Conservation (phyloP, 805 yeast species). For the Candida nonsorbophila region DNA sequence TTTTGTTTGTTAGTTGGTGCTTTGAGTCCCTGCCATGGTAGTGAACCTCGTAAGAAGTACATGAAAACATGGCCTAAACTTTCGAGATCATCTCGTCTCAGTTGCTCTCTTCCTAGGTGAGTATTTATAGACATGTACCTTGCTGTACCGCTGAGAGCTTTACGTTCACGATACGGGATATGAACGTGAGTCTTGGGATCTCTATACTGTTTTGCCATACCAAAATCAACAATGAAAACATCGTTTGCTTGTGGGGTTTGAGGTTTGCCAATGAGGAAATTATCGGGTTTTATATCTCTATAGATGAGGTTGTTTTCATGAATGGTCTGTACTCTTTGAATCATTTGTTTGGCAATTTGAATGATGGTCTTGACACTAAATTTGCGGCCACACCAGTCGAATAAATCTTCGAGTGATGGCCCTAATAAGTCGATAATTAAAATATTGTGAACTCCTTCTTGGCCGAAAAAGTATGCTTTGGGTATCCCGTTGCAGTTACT, state of each 20-base stretch:
- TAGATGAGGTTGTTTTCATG: constrained; percentile 75
- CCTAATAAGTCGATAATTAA: constrained; percentile 73
- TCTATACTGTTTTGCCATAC: constrained; percentile 82
- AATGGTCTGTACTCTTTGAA: constrained; percentile 61
- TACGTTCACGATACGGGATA: constrained; percentile 76
- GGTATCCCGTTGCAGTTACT: constrained; percentile 71
- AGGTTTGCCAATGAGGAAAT: constrained; percentile 66
- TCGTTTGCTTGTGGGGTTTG: constrained; percentile 57
- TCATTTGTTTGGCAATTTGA: constrained; percentile 74
- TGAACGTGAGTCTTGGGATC: constrained; percentile 78
- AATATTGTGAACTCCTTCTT: constrained; percentile 77
- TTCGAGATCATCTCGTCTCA: constrained; percentile 79
- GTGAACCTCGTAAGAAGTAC: constrained; percentile 70
- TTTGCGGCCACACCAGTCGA: constrained; percentile 83
- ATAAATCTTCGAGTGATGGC: constrained; percentile 76
- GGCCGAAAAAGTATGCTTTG: constrained; percentile 80
- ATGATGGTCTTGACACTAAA: constrained; percentile 70
- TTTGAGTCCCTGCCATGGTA: constrained; percentile 89
- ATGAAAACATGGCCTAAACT: constrained; percentile 78
- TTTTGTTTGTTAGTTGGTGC: constrained; percentile 82
- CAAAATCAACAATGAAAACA: constrained; percentile 74
- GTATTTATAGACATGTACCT: constrained; percentile 85
- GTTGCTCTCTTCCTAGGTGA: constrained; percentile 81
- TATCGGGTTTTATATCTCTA: constrained; percentile 81
- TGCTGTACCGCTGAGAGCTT: constrained; percentile 79